Percentiles rank a stretch among this genome's conserved stretches.
phyloP scores from a whole-genome alignment of 2,329 filamentous ascomycete species.

The Fonsecaea monophora region DNA sequence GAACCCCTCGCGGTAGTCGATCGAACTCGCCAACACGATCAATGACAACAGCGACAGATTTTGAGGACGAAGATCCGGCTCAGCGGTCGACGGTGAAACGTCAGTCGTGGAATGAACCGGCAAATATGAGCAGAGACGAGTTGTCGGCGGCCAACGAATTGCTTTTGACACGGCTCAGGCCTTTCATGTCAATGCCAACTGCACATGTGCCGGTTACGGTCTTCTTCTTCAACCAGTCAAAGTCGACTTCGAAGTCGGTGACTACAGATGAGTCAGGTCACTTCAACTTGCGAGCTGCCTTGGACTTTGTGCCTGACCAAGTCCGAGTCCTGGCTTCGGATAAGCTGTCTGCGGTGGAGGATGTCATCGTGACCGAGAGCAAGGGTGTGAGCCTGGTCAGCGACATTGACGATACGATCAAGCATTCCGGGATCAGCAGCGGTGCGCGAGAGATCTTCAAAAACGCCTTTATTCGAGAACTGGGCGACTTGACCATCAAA shows the following conservation, averaged over 20 bases:
- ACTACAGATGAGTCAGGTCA: conserved; percentile 88
- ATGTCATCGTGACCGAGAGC: conserved; percentile 77
- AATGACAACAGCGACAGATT: conserved; percentile 17
- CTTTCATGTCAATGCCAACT: conserved; percentile 86
- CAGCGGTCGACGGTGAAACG: conserved; percentile 54
- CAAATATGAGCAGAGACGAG: conserved; percentile 76
- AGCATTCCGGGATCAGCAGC: conserved; percentile 86
- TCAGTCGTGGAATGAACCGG: conserved; percentile 57
- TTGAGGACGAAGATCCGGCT: conserved; percentile 43
- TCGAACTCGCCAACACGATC: conserved; percentile 38
- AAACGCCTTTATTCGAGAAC: conserved; percentile 90
- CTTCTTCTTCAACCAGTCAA: conserved; percentile 89
- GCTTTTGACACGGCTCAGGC: conserved; percentile 83
- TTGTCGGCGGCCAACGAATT: conserved; percentile 81
- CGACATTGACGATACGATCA: conserved; percentile 97
- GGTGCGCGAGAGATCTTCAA: conserved; percentile 94
- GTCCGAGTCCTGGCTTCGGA: conserved; percentile 87
- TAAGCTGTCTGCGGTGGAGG: conserved; percentile 78
- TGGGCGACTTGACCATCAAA: conserved; percentile 79
- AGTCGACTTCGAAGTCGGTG: conserved; percentile 83
- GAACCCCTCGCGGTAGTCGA: conserved; percentile 41
- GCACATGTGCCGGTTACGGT: conserved; percentile 80
- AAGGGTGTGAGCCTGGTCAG: conserved; percentile 90
- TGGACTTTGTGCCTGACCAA: conserved; percentile 90
- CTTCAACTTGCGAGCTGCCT: conserved; percentile 77